phyloP scores from a whole-genome alignment of 805 yeast genomes.

The Hanseniaspora taiwanica region DNA sequence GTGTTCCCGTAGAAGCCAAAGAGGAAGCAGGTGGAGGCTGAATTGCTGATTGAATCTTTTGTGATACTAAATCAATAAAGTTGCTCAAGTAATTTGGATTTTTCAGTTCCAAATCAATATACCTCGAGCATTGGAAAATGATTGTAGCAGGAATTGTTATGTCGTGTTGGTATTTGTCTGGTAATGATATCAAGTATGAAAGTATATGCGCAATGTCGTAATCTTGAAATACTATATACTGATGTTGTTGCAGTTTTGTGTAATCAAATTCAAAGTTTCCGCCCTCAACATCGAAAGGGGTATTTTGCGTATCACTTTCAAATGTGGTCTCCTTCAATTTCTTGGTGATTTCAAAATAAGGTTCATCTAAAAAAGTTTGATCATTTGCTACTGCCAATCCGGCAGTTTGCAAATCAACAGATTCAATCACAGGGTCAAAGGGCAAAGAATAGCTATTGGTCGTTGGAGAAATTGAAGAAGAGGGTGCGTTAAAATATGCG shows the following conservation, averaged over 20 bases:
- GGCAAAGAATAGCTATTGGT: too few relatives aligned
- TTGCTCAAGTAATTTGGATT: constrained; percentile 43
- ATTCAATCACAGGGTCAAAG: constrained; percentile 22
- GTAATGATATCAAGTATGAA: constrained; percentile 43
- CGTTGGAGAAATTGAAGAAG: too few relatives aligned
- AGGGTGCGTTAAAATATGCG: background rate
- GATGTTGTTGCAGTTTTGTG: constrained; percentile 39
- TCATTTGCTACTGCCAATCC: constrained; percentile 11
- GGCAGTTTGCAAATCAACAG: constrained; percentile 29
- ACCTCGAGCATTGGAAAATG: constrained; percentile 56
- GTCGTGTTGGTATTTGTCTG: constrained; percentile 36
- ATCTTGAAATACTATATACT: constrained; percentile 50
- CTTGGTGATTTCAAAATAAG: background rate
- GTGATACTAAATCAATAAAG: constrained; percentile 33
- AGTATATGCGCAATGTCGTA: constrained; percentile 63
- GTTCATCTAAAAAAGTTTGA: too few relatives aligned
- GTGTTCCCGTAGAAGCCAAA: background rate
- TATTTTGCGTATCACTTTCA: constrained; percentile 22
- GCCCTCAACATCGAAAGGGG: background rate
- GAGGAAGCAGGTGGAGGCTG: background rate
- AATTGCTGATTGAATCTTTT: background rate
- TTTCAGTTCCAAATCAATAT: constrained; percentile 45
- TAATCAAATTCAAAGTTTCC: constrained; percentile 37
- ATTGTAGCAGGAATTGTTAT: constrained; percentile 52
- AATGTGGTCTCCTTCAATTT: constrained; percentile 9